Evolutionary conservation across 139 green algal genomes (phyloP), one percentile per base, ranked within the genome.

Genomic region (Eudorina sp.): DNA sequence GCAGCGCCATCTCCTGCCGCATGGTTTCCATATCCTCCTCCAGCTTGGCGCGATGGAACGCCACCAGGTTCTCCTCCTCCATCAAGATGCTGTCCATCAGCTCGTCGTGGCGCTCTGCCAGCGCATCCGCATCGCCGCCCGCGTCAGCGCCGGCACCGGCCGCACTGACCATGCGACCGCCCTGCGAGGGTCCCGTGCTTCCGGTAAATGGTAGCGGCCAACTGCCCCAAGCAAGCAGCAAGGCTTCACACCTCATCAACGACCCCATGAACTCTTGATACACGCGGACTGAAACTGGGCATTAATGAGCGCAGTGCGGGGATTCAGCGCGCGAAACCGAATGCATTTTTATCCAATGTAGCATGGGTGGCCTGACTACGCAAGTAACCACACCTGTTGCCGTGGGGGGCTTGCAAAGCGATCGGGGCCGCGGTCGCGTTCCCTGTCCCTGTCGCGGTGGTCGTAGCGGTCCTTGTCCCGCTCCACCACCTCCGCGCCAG

Each of bases 1-100:
- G 90, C 90, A 93, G 89, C 48, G 69, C 90, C 89, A 96, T 93
- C 77, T 94, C 92, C 53, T 89, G 91, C 29, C 96, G 90, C 69
- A 98, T 96, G 13, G 96, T 87, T 43, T 96, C 93, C 96, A 98
- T 98, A 48, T 92, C 95, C 66, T 96, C 93, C 89, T 99, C 97
- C 43, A 99, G 97, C 84, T 97, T 94, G 85, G 91, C 82, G 21
- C 97, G 91, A 92, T 99, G 97, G 31, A 94, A 92, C 4, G 92
- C 94, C 69, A 99, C 97, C 43, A 99, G 93, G 58, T 96, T 92
- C 84, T 99, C 97, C 89, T 99, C 97, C 58, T 98, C 96, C 81
- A 97, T 90, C 74, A 97, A 88, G 40, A 99, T 97, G 78, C 84
- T 90, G 66, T 97, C 93, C 93, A 98, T 96, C 62, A 97, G 88